Evolutionary conservation across 1,284 basidiomycete genomes (phyloP).

Genomic region (Ceratobasidium sp.): DNA sequence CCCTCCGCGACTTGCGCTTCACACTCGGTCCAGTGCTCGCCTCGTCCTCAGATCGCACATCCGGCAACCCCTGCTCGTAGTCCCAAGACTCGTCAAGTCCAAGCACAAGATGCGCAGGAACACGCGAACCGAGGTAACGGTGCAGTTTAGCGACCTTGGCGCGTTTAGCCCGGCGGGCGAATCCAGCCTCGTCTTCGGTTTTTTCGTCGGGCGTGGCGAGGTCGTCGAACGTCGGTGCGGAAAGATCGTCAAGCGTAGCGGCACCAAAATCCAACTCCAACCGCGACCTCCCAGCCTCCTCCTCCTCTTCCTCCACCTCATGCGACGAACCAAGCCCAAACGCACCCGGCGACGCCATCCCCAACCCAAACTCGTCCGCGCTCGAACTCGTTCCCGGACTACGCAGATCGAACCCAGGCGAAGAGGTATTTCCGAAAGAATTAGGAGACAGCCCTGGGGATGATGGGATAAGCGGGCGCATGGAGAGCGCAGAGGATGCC

Average conservation of each 20-base stretch:
- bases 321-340: neutral
- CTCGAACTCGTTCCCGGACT: neutral
- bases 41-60: constrained; percentile 44
- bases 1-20: constrained; percentile 24
- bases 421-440: neutral
- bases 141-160: constrained; percentile 80
- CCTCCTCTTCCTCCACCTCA: neutral
- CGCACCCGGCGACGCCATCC: neutral
- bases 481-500: constrained; percentile 1
- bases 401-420: neutral
- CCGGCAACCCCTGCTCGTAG: constrained; percentile 55
- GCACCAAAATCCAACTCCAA: neutral
- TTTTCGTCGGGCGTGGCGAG: neutral
- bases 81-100: constrained; percentile 56
- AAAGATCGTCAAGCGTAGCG: constrained; percentile 16
- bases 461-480: constrained; percentile 7
- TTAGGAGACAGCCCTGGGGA: constrained; percentile 13
- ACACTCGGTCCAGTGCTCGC: constrained; percentile 46
- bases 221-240: constrained; percentile 28
- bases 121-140: constrained; percentile 79
- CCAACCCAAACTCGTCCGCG: constrained; percentile 14
- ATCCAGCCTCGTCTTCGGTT: constrained; percentile 55
- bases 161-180: constrained; percentile 71
- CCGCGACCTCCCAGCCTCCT: constrained; percentile 3
- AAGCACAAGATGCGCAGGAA: constrained; percentile 73